phyloP scores from a whole-genome alignment of 2,329 filamentous ascomycete species.

The Fusarium mexicanum region DNA sequence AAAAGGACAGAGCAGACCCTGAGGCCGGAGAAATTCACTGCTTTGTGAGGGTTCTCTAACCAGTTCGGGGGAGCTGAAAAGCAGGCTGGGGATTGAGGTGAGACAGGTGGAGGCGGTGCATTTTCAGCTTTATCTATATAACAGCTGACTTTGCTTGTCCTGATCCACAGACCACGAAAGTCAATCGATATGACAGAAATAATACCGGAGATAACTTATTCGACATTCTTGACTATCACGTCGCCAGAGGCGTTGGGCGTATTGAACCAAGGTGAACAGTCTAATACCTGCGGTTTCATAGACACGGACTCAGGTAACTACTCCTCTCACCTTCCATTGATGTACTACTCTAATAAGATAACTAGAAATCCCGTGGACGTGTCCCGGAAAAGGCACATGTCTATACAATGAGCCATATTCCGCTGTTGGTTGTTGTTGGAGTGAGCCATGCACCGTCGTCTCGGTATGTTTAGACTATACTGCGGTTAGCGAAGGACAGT shows the following conservation, averaged over 20 bases:
- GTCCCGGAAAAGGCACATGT: not conserved
- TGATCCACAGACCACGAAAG: not conserved
- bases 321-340: not conserved
- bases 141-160: not conserved
- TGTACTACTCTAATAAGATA: not conserved
- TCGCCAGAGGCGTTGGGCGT: not conserved
- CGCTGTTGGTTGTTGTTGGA: not conserved
- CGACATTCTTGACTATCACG: not conserved
- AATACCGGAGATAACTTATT: not conserved
- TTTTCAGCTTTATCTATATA: not conserved
- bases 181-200: not conserved
- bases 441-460: not conserved
- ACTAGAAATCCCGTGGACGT: not conserved
- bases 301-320: not conserved
- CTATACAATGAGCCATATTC: not conserved
- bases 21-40: too few species aligned
- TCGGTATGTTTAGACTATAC: not conserved
- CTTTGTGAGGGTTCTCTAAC: not conserved
- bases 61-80: not conserved
- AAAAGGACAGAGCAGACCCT: accelerated
- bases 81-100: not conserved
- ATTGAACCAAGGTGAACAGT: not conserved
- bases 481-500: not conserved
- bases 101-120: not conserved
- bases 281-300: not conserved